A percentile compares a stretch with the other conserved stretches of the same genome.
phyloP scores from a whole-genome alignment of 805 yeast species.

The Saccharomycopsis malanga region DNA sequence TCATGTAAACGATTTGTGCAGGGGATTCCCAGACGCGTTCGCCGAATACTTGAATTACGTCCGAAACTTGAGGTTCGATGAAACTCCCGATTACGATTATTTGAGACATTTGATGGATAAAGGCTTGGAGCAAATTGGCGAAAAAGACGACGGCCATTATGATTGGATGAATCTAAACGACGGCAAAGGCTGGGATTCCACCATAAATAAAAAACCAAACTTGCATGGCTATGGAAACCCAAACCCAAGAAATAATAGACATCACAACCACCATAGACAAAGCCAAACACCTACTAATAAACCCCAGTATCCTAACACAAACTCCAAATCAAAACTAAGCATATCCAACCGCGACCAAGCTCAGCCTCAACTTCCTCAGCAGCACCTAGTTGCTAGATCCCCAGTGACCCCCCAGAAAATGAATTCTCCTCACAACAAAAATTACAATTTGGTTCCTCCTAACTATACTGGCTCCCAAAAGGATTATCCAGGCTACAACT shows the following conservation, averaged over 20 bases:
- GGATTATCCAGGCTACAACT: not conserved
- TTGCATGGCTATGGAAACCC: slow-evolving; percentile 79
- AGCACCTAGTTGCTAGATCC: not conserved
- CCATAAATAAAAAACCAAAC: slow-evolving; percentile 69
- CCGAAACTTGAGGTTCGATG: slow-evolving; percentile 63
- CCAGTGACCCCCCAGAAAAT: not conserved
- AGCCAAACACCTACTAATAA: slow-evolving; percentile 26
- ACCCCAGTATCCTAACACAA: slow-evolving; percentile 24
- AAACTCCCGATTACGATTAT: slow-evolving; percentile 71
- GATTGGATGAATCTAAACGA: slow-evolving; percentile 79
- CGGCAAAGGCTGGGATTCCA: slow-evolving; percentile 78
- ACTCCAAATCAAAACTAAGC: slow-evolving; percentile 16
- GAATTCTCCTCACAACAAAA: not conserved
- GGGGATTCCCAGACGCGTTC: slow-evolving; percentile 66
- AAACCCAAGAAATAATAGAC: slow-evolving; percentile 36
- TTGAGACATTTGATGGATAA: slow-evolving; percentile 54
- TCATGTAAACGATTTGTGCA: slow-evolving; percentile 48
- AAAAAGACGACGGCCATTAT: slow-evolving; percentile 57
- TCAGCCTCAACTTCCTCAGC: slow-evolving; percentile 6
- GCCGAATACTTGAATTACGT: slow-evolving; percentile 67
- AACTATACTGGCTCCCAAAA: slow-evolving; percentile 1
- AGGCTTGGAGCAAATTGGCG: slow-evolving; percentile 50
- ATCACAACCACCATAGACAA: slow-evolving; percentile 26
- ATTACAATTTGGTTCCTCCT: not conserved
- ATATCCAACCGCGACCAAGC: slow-evolving; percentile 21